phyloP scores from a whole-genome alignment of 2,329 filamentous ascomycete species.

The Penicillium griseofulvum region DNA sequence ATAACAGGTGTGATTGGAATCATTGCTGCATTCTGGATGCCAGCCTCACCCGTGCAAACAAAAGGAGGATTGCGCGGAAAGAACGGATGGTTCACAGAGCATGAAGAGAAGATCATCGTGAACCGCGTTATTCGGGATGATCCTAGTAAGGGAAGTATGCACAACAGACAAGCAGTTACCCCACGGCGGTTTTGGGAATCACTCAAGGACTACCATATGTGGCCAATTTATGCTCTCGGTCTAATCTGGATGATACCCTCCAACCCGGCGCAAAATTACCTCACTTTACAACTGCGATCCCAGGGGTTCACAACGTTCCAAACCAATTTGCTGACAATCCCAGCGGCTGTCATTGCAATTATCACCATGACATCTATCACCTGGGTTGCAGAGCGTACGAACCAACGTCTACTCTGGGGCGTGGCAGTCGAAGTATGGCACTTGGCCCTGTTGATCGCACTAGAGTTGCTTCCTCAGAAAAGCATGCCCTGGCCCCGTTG shows the following conservation, averaged over 20 bases:
- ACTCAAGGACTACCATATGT: constrained; percentile 53
- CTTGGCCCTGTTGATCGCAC: constrained; percentile 43
- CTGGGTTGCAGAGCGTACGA: constrained; percentile 51
- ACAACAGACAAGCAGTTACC: constrained; percentile 53
- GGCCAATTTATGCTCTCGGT: constrained; percentile 51
- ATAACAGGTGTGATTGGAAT: constrained; percentile 1
- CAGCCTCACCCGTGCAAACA: constrained; percentile 62
- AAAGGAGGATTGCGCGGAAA: constrained; percentile 58
- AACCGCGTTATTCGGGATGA: constrained; percentile 58
- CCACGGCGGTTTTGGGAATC: constrained; percentile 45
- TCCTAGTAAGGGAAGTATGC: constrained; percentile 55
- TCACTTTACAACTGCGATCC: constrained; percentile 42
- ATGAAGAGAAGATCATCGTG: constrained; percentile 64
- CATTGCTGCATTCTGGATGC: constrained; percentile 51
- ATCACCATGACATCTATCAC: constrained; percentile 53
- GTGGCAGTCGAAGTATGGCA: constrained; percentile 41
- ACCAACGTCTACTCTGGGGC: constrained; percentile 52
- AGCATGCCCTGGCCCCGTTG: constrained; percentile 52
- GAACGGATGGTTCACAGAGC: constrained; percentile 62
- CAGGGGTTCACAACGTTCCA: constrained; percentile 51
- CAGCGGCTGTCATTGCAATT: constrained; percentile 53
- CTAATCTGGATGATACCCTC: constrained; percentile 37
- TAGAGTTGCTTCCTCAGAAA: constrained; percentile 46
- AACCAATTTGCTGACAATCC: constrained; percentile 55
- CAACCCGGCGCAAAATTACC: constrained; percentile 23